These are phyloP conservation scores for Pyrenochaeta sp. DNA, from an alignment of 2,329 filamentous ascomycete species.

Conservation along the genomic window DNA sequence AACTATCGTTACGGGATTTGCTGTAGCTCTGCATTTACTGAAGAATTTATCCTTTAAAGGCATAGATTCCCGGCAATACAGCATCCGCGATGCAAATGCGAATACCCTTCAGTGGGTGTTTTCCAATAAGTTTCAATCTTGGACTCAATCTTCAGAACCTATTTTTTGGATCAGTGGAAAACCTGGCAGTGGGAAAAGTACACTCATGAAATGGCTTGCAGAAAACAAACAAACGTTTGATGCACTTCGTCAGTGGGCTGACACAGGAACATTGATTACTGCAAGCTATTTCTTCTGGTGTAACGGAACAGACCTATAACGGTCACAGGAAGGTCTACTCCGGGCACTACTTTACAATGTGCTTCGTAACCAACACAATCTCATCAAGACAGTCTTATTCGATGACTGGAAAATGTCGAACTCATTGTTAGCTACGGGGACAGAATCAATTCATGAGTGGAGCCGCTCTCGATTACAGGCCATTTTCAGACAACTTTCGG, in stretches of 20 bases:
- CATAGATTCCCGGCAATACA: no score
- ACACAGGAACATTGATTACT: constrained; percentile 4
- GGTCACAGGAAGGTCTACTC: constrained; percentile 32
- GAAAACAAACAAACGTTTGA: constrained; percentile 13
- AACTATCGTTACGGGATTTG: no score
- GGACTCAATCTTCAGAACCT: not conserved
- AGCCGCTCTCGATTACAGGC: no score
- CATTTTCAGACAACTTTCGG: no score
- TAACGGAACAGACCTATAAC: constrained; percentile 34
- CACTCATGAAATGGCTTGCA: constrained; percentile 43
- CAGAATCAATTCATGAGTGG: no score
- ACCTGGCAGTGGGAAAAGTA: constrained; percentile 47
- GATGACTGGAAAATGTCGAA: not conserved
- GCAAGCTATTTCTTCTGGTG: constrained; percentile 45
- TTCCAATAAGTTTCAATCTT: no score
- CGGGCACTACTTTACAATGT: constrained; percentile 30
- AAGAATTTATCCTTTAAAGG: no score
- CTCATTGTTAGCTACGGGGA: no score
- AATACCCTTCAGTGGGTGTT: no score
- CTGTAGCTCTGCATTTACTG: no score
- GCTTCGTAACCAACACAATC: constrained; percentile 5
- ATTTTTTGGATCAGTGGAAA: constrained; percentile 48
- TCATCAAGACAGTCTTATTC: constrained; percentile 6
- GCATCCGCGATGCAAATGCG: no score
- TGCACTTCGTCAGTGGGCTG: constrained; percentile 27